These are phyloP conservation scores for Phytophthora ramorum DNA, from an alignment of 352 stramenopile species.

Conservation along the genomic window DNA sequence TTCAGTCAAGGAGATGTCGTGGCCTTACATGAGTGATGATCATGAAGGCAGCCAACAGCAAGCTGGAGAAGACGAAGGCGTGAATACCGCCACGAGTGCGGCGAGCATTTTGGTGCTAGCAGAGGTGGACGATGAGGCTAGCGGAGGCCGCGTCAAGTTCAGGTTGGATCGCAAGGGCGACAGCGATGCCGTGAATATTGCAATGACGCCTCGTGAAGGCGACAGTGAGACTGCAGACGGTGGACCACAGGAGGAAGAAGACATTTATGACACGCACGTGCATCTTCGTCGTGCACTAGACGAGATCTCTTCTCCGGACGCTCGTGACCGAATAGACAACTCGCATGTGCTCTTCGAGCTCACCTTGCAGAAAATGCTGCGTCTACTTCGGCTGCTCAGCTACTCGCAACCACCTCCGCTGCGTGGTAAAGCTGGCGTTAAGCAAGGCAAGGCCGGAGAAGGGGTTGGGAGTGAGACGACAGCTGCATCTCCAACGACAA, in stretches of 20 bases:
- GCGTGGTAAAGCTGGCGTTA: background rate
- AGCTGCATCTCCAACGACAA: constrained; percentile 9
- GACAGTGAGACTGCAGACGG: constrained; percentile 17
- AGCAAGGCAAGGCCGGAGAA: constrained; percentile 13
- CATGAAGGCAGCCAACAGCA: constrained; percentile 26
- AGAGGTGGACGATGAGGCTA: constrained; percentile 69
- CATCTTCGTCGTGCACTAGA: constrained; percentile 71
- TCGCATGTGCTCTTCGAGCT: constrained; percentile 87
- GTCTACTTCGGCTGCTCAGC: constrained; percentile 73
- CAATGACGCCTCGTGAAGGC: constrained; percentile 3
- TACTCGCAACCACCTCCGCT: constrained; percentile 60
- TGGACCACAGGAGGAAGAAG: constrained; percentile 32
- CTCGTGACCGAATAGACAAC: constrained; percentile 77
- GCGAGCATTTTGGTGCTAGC: constrained; percentile 69
- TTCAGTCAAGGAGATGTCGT: constrained; percentile 76
- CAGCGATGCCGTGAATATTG: constrained; percentile 8
- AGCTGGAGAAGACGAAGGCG: constrained; percentile 25
- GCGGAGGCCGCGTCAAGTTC: constrained; percentile 74
- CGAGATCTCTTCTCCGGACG: constrained; percentile 69
- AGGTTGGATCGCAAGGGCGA: constrained; percentile 55
- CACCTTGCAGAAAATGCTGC: constrained; percentile 74
- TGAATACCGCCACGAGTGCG: constrained; percentile 41
- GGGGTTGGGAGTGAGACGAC: constrained; percentile 1
- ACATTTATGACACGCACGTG: constrained; percentile 72
- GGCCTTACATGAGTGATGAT: constrained; percentile 65